These are phyloP conservation scores for Cyberlindnera petersonii DNA, from an alignment of 805 yeast genomes.

Conservation along the genomic window DNA sequence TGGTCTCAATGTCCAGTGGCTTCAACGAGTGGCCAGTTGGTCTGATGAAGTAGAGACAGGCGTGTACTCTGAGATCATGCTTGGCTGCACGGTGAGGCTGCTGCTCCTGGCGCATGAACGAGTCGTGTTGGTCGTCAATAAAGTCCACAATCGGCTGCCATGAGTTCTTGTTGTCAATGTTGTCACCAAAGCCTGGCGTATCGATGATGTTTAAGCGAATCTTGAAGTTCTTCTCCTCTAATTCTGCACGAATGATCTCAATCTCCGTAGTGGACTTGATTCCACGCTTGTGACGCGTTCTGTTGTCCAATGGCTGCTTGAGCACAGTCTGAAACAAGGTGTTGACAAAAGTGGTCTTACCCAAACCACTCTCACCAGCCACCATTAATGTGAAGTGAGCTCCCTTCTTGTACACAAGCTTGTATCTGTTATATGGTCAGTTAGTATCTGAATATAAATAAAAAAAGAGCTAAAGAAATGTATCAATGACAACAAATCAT, in stretches of 20 bases:
- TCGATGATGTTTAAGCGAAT: slow-evolving; percentile 78
- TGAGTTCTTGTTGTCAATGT: slow-evolving; percentile 76
- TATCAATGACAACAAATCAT: too few species aligned
- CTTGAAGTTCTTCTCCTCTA: slow-evolving; percentile 80
- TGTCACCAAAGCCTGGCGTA: slow-evolving; percentile 93
- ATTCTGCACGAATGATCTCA: slow-evolving; percentile 71
- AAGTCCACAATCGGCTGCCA: slow-evolving; percentile 88
- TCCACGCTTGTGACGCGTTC: slow-evolving; percentile 48
- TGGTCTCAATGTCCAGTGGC: slow-evolving; percentile 82
- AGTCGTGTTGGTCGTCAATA: slow-evolving; percentile 86
- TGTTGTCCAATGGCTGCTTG: slow-evolving; percentile 46
- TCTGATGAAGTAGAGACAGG: slow-evolving; percentile 82
- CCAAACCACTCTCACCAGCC: slow-evolving; percentile 89
- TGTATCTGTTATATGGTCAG: too few species aligned
- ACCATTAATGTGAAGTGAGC: slow-evolving; percentile 78
- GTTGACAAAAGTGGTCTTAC: slow-evolving; percentile 88
- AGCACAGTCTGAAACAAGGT: slow-evolving; percentile 75
- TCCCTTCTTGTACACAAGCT: slow-evolving; percentile 70
- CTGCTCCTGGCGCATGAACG: slow-evolving; percentile 87
- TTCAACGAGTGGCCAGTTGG: slow-evolving; percentile 88
- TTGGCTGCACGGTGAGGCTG: slow-evolving; percentile 70
- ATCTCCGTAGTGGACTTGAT: slow-evolving; percentile 71
- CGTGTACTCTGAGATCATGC: slow-evolving; percentile 86
- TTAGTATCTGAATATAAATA: too few species aligned
- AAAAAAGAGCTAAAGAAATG: too few species aligned